These are phyloP conservation scores for Nidularia sp. DNA, from an alignment of 768 basidiomycete genomes.

Conservation along the genomic window DNA sequence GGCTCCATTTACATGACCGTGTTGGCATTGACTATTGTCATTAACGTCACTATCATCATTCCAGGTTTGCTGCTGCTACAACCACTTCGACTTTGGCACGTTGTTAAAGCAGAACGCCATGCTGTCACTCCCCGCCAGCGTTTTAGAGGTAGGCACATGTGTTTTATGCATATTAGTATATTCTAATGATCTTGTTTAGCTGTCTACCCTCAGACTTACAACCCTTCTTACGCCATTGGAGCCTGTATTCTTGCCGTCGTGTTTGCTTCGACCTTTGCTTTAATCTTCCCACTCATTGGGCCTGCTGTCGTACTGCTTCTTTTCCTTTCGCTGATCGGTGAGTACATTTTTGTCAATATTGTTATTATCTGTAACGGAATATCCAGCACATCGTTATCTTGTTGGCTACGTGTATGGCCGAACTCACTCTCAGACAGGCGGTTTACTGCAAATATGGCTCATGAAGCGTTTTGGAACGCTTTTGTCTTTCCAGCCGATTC, in stretches of 20 bases:
- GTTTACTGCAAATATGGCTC: conserved; percentile 71
- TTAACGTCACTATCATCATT: conserved; percentile 64
- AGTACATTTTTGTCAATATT: conserved; percentile 13
- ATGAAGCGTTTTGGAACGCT: conserved; percentile 70
- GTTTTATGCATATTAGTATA: conserved; percentile 3
- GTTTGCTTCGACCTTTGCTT: conserved; percentile 67
- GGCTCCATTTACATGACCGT: conserved; percentile 71
- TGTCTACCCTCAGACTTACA: conserved; percentile 67
- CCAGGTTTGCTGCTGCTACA: conserved; percentile 75
- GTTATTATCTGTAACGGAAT: neutral
- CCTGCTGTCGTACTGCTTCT: conserved; percentile 67
- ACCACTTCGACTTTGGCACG: conserved; percentile 56
- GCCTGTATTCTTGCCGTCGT: conserved; percentile 65
- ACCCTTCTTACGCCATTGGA: conserved; percentile 63
- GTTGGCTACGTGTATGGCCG: conserved; percentile 76
- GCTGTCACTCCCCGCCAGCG: conserved; percentile 74
- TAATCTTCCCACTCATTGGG: conserved; percentile 75
- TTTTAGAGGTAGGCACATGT: conserved; percentile 57
- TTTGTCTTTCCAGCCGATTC: conserved; percentile 66
- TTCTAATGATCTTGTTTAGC: conserved; percentile 28
- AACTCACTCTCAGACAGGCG: conserved; percentile 72
- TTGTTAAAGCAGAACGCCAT: conserved; percentile 48
- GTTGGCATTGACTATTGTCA: conserved; percentile 50
- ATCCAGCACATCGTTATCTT: conserved; percentile 72
- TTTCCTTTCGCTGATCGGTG: conserved; percentile 63